These are phyloP conservation scores for Remersonia thermophila DNA, from an alignment of 2,329 filamentous ascomycete genomes.

Conservation along the genomic window DNA sequence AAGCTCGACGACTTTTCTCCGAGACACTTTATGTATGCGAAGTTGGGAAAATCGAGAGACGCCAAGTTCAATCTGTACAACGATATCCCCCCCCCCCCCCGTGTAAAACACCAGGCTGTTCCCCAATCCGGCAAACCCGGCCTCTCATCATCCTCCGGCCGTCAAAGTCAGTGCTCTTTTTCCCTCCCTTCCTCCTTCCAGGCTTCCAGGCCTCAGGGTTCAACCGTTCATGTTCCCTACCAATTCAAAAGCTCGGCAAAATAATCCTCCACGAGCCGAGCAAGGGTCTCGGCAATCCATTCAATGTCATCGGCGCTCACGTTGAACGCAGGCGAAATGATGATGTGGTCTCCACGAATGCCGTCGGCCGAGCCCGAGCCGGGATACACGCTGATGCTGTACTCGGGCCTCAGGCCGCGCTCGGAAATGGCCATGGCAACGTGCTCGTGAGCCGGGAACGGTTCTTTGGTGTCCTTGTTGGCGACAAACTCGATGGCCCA, in stretches of 20 bases:
- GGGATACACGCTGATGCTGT: slow-evolving; percentile 44
- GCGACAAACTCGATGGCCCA: slow-evolving; percentile 32
- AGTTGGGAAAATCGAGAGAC: too few relatives aligned
- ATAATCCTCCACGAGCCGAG: slow-evolving; percentile 39
- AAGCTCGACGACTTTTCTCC: too few relatives aligned
- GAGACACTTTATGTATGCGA: too few relatives aligned
- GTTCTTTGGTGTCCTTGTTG: slow-evolving; percentile 22
- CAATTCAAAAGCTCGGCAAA: slow-evolving; percentile 21
- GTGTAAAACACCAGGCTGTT: too few relatives aligned
- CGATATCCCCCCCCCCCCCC: too few relatives aligned
- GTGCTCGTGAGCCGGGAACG: slow-evolving; percentile 23
- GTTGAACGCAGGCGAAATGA: slow-evolving; percentile 59
- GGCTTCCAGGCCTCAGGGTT: background rate
- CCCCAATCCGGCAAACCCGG: too few relatives aligned
- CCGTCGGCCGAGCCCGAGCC: slow-evolving; percentile 50
- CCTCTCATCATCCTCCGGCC: too few relatives aligned
- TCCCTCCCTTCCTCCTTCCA: background rate
- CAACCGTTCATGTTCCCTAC: background rate
- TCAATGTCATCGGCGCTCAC: slow-evolving; percentile 44
- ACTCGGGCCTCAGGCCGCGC: slow-evolving; percentile 20
- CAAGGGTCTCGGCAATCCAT: slow-evolving; percentile 38
- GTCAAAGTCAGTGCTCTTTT: too few relatives aligned
- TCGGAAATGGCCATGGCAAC: slow-evolving; percentile 24
- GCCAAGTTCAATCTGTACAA: too few relatives aligned
- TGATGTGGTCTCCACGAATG: slow-evolving; percentile 52